Percentiles rank a stretch among this genome's conserved stretches.
Evolutionary conservation across 805 yeast genomes (phyloP).

Genomic region (Kluyveromyces starmeri): DNA sequence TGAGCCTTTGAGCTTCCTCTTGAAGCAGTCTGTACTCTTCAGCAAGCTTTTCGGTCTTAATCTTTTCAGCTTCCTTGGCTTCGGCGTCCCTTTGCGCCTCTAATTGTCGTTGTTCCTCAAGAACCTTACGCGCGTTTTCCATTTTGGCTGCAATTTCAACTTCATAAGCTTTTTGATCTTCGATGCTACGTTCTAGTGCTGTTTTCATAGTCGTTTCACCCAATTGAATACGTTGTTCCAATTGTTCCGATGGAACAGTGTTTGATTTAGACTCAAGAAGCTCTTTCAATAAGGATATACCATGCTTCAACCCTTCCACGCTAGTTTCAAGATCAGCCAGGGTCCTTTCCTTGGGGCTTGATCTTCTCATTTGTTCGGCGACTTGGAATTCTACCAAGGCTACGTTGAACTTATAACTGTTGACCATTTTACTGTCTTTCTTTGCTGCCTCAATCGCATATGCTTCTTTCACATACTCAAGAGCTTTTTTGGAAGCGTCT

Average conservation of each 20-base stretch:
- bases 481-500: slow-evolving; percentile 49
- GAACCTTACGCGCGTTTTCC: slow-evolving; percentile 59
- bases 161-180: slow-evolving; percentile 66
- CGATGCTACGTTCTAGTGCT: slow-evolving; percentile 60
- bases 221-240: slow-evolving; percentile 78
- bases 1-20: slow-evolving; percentile 50
- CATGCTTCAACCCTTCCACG: slow-evolving; percentile 48
- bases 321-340: slow-evolving; percentile 53
- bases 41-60: slow-evolving; percentile 40
- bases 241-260: slow-evolving; percentile 71
- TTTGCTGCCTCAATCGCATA: slow-evolving; percentile 25
- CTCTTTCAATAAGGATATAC: slow-evolving; percentile 48
- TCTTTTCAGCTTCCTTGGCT: slow-evolving; percentile 40
- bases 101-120: slow-evolving; percentile 48
- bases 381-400: slow-evolving; percentile 80
- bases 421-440: slow-evolving; percentile 27
- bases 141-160: slow-evolving; percentile 48
- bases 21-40: slow-evolving; percentile 43
- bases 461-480: slow-evolving; percentile 56
- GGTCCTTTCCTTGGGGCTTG: slow-evolving; percentile 49
- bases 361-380: slow-evolving; percentile 70
- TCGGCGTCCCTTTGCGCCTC: slow-evolving; percentile 40
- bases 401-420: slow-evolving; percentile 60
- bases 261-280: slow-evolving; percentile 45
- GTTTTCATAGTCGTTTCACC: slow-evolving; percentile 68